These are phyloP conservation scores for Gamarada debralockiae DNA, from an alignment of 495 filamentous ascomycete genomes.

Conservation along the genomic window DNA sequence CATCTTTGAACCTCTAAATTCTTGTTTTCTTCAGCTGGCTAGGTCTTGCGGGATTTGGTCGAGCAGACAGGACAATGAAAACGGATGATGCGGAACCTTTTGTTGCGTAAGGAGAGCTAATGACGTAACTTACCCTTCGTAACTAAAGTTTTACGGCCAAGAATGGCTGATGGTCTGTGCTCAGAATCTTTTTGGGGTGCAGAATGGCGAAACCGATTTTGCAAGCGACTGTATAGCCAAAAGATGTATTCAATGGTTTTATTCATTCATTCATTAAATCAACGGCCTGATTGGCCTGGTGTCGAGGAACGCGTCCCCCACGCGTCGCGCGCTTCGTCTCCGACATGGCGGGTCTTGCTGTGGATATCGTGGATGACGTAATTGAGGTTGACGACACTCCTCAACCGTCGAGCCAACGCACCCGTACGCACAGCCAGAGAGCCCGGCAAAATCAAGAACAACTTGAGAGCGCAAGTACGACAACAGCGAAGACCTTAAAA, in stretches of 20 bases:
- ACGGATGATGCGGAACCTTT: too few species aligned
- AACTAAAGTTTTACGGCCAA: too few species aligned
- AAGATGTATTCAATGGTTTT: not conserved
- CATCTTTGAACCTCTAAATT: too few species aligned
- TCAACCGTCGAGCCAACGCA: not conserved
- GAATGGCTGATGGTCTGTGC: too few species aligned
- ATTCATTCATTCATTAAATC: conserved; percentile 4
- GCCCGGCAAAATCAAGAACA: conserved; percentile 1
- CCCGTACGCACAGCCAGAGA: not conserved
- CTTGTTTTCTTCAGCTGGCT: too few species aligned
- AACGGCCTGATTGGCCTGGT: not conserved
- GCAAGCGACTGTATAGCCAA: conserved; percentile 2
- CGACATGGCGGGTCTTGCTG: not conserved
- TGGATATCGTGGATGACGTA: not conserved
- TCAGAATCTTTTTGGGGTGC: too few species aligned
- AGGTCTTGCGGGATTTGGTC: too few species aligned
- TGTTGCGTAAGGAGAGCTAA: too few species aligned
- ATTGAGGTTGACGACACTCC: conserved; percentile 1
- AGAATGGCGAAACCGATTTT: conserved; percentile 3
- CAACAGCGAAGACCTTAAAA: not conserved
- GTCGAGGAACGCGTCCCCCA: not conserved
- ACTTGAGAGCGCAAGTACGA: conserved; percentile 1
- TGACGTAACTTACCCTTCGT: too few species aligned
- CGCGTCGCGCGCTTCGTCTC: conserved; percentile 1
- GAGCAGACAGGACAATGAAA: too few species aligned